A percentile compares a stretch with the other conserved stretches of the same genome.
Evolutionary conservation across 2,329 filamentous ascomycete genomes (phyloP).

Genomic region (Aureobasidium sp.): DNA sequence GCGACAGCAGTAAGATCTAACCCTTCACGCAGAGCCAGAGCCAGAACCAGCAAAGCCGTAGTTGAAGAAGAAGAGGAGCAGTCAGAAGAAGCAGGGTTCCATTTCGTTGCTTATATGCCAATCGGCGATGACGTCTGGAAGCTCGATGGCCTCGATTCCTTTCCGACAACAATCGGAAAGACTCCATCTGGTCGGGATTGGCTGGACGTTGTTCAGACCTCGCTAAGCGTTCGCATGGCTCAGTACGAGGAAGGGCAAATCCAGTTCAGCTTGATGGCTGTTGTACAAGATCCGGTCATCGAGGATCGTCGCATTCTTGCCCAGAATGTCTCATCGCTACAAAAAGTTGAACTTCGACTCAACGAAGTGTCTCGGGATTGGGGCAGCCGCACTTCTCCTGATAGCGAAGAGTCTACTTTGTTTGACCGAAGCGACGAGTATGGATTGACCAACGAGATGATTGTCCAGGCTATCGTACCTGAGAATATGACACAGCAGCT

Average conservation of each 20-base stretch:
- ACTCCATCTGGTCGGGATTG: conserved; percentile 51
- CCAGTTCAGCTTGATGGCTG: conserved; percentile 70
- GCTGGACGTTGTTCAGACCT: conserved; percentile 57
- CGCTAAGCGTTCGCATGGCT: conserved; percentile 62
- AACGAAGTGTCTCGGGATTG: conserved; percentile 36
- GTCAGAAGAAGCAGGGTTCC: conserved; percentile 60
- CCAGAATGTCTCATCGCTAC: conserved; percentile 40
- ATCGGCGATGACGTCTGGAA: conserved; percentile 72
- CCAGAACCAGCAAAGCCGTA: conserved; percentile 26
- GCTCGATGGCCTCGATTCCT: conserved; percentile 73
- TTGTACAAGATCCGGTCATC: conserved; percentile 60
- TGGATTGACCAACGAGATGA: conserved; percentile 24
- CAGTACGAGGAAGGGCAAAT: conserved; percentile 58
- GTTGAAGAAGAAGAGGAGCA: conserved; percentile 23
- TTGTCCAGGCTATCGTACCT: conserved; percentile 30
- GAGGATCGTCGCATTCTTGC: conserved; percentile 39
- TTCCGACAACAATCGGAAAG: conserved; percentile 59
- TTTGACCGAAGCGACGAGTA: conserved; percentile 19
- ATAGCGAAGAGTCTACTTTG: conserved; percentile 21
- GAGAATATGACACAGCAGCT: conserved; percentile 24
- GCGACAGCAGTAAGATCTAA: conserved; percentile 11
- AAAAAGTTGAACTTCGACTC: conserved; percentile 36
- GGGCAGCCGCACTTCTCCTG: conserved; percentile 30
- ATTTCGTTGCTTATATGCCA: conserved; percentile 86
- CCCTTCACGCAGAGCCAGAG: conserved; percentile 16